phyloP scores from a whole-genome alignment of 2,329 filamentous ascomycete genomes.

The Aspergillus vadensis region DNA sequence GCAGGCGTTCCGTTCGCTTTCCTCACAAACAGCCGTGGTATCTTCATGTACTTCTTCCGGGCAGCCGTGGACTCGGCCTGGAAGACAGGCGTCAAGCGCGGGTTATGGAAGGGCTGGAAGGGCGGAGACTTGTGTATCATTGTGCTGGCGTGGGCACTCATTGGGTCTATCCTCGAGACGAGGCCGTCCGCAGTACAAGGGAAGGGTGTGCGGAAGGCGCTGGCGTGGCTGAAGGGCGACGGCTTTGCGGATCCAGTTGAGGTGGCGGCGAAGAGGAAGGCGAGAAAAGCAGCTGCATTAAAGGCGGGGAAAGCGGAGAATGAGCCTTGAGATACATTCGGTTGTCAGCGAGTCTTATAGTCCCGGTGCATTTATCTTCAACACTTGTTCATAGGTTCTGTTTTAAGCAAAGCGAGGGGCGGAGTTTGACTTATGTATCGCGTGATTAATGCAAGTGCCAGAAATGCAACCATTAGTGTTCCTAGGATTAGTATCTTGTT shows the following conservation, averaged over 20 bases:
- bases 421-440: background rate
- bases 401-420: background rate
- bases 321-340: background rate
- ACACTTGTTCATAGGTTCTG: background rate
- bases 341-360: background rate
- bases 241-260: constrained; percentile 71
- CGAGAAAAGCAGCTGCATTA: constrained; percentile 28
- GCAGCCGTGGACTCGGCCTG: constrained; percentile 80
- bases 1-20: constrained; percentile 80
- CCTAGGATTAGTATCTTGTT: too few relatives aligned
- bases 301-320: constrained; percentile 10
- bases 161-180: constrained; percentile 75
- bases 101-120: constrained; percentile 81
- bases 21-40: constrained; percentile 56
- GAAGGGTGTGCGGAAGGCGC: constrained; percentile 66
- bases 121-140: constrained; percentile 86
- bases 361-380: background rate
- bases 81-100: constrained; percentile 90
- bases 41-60: constrained; percentile 78
- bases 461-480: background rate
- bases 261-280: constrained; percentile 43
- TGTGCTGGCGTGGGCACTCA: constrained; percentile 73
- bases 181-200: constrained; percentile 70
- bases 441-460: background rate
- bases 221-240: constrained; percentile 74